Conservation (phyloP, 192 early-diverging fungal genomes). For the Blastocladiella britannica region DNA sequence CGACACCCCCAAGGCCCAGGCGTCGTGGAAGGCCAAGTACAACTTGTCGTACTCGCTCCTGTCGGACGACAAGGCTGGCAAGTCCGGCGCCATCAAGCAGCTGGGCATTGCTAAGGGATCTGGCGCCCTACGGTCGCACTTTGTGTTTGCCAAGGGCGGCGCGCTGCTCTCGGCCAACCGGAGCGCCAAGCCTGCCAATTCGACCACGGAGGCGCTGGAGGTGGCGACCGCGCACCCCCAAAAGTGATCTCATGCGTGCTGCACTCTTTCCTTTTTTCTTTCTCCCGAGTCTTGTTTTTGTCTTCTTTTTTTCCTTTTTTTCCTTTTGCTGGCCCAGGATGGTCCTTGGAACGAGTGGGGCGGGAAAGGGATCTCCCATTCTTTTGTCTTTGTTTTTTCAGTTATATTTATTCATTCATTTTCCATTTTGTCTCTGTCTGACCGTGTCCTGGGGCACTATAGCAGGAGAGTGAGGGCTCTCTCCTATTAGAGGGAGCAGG, state of each 20-base stretch:
- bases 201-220: conserved; percentile 7
- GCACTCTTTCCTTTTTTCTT: not conserved
- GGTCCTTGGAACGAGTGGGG: too few relatives aligned
- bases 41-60: conserved; percentile 12
- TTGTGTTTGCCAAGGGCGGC: conserved; percentile 16
- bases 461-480: too few relatives aligned
- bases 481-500: too few relatives aligned
- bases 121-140: conserved; percentile 7
- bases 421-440: too few relatives aligned
- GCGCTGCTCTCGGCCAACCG: conserved; percentile 6
- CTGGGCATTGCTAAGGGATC: not conserved
- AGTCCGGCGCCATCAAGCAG: not conserved
- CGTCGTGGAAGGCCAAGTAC: conserved; percentile 11
- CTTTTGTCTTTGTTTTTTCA: not conserved
- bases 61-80: not conserved
- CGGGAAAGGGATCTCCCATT: too few relatives aligned
- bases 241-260: not conserved
- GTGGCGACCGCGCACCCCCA: not conserved
- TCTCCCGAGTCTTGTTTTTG: not conserved
- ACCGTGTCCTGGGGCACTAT: too few relatives aligned
- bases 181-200: conserved; percentile 6
- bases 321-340: too few relatives aligned
- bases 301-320: not conserved
- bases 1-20: conserved; percentile 7
- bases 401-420: too few relatives aligned